Conservation (phyloP, 129 eudicot species). For the Centella asiatica region DNA sequence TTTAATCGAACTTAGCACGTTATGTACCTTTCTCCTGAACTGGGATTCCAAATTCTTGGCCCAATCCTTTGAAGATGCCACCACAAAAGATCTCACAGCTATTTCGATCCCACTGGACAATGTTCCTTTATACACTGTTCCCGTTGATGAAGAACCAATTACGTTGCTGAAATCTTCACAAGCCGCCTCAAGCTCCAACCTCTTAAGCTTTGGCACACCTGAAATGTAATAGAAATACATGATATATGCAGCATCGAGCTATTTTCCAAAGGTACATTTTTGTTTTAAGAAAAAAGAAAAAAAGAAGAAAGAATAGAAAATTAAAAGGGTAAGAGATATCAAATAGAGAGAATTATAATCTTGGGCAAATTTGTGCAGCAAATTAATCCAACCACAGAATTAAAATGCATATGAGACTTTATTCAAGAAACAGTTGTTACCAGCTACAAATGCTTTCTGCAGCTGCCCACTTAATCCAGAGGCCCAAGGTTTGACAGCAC, state of each 20-base stretch:
- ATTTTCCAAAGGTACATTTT: no score
- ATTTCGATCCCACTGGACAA: constrained; percentile 93
- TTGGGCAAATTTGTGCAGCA: neutral
- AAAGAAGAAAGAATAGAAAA: neutral
- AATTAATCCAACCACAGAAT: neutral
- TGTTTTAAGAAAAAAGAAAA: neutral
- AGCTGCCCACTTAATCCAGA: constrained; percentile 89
- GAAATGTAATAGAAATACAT: constrained; percentile 10
- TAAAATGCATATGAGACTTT: neutral
- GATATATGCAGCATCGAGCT: neutral
- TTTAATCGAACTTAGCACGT: neutral
- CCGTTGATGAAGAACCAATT: constrained; percentile 64
- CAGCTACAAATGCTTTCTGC: constrained; percentile 76
- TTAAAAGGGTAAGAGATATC: neutral
- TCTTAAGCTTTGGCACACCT: constrained; percentile 85
- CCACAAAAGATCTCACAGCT: constrained; percentile 66
- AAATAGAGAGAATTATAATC: neutral
- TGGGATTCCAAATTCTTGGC: constrained; percentile 47
- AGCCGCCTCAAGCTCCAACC: constrained; percentile 85
- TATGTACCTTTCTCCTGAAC: constrained; percentile 73
- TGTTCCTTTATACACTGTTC: constrained; percentile 89
- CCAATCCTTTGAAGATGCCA: constrained; percentile 66
- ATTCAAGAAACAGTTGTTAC: constrained; percentile 23
- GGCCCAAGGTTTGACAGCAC: constrained; percentile 72
- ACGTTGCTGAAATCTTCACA: constrained; percentile 99